Conservation (phyloP, 2,329 filamentous ascomycete species). For the Podosphaera fusca region DNA sequence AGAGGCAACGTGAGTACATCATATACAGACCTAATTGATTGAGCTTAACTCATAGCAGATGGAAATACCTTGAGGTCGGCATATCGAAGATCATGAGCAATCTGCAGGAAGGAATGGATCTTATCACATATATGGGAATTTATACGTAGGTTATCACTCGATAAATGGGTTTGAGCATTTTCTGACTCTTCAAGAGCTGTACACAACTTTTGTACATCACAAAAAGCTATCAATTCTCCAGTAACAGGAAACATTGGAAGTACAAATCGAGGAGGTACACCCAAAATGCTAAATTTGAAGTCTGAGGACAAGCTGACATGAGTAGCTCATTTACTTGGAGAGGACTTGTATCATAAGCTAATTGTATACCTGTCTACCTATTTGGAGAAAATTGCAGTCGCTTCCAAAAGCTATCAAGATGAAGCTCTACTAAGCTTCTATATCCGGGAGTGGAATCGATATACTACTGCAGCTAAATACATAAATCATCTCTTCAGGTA, state of each 20-base stretch:
- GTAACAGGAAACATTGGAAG: slow-evolving; percentile 22
- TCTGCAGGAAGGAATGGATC: slow-evolving; percentile 76
- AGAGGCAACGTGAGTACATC: slow-evolving; percentile 31
- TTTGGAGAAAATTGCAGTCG: slow-evolving; percentile 41
- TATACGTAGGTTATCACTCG: slow-evolving; percentile 43
- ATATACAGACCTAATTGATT: background rate
- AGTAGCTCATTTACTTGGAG: slow-evolving; percentile 73
- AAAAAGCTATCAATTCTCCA: slow-evolving; percentile 57
- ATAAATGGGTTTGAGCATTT: background rate
- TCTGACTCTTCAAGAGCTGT: slow-evolving; percentile 42
- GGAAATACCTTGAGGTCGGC: slow-evolving; percentile 70
- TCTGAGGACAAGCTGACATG: slow-evolving; percentile 5
- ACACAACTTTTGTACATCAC: slow-evolving; percentile 97
- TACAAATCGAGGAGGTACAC: slow-evolving; percentile 47
- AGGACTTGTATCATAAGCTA: slow-evolving; percentile 84
- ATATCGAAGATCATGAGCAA: slow-evolving; percentile 88
- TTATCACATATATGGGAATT: slow-evolving; percentile 90
- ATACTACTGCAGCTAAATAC: slow-evolving; percentile 88
- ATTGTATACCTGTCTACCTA: slow-evolving; percentile 66
- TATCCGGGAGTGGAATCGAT: slow-evolving; percentile 89
- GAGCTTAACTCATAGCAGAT: slow-evolving; percentile 29
- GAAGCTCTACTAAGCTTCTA: slow-evolving; percentile 83
- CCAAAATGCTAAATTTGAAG: slow-evolving; percentile 3
- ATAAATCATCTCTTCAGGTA: slow-evolving; percentile 95
- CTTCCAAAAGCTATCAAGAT: slow-evolving; percentile 62